These are phyloP conservation scores for Fusarium secorum DNA, from an alignment of 2,329 filamentous ascomycete species.

Conservation along the genomic window DNA sequence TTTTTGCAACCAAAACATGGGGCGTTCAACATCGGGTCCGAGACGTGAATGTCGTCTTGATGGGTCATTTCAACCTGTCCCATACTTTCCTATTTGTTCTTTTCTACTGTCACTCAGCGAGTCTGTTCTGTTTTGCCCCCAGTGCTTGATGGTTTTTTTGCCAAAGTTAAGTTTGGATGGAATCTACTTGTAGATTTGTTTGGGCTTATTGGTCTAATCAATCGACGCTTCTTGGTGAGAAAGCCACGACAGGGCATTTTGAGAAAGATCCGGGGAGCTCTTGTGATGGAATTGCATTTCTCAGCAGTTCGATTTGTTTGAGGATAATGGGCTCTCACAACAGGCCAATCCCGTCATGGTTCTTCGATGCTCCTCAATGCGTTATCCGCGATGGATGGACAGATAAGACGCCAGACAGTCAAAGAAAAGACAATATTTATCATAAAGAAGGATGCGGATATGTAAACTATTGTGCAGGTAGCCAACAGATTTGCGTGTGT, in stretches of 20 bases:
- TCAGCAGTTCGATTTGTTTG: background rate
- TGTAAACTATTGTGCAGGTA: constrained; percentile 11
- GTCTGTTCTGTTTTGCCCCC: constrained; percentile 15
- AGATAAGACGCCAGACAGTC: constrained; percentile 25
- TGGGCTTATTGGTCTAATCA: constrained; percentile 11
- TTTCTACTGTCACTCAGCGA: constrained; percentile 25
- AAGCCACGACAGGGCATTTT: background rate
- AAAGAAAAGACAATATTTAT: constrained; percentile 16
- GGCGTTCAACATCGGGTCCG: constrained; percentile 81
- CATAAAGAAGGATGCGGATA: constrained; percentile 10
- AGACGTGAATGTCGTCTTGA: constrained; percentile 64
- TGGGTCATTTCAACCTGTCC: constrained; percentile 73
- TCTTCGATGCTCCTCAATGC: constrained; percentile 1
- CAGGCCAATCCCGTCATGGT: background rate
- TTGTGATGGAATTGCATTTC: background rate
- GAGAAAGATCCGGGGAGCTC: background rate
- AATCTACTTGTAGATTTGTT: background rate
- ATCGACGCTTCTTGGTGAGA: constrained; percentile 7
- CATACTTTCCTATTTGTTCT: constrained; percentile 38
- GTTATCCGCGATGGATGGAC: constrained; percentile 1
- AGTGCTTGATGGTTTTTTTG: constrained; percentile 7
- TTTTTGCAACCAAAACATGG: constrained; percentile 88
- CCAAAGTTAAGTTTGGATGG: background rate
- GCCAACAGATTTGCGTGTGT: constrained; percentile 10
- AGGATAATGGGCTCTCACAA: background rate